Evolutionary conservation across 2,329 filamentous ascomycete species (phyloP).

Genomic region (Nemania serpens): DNA sequence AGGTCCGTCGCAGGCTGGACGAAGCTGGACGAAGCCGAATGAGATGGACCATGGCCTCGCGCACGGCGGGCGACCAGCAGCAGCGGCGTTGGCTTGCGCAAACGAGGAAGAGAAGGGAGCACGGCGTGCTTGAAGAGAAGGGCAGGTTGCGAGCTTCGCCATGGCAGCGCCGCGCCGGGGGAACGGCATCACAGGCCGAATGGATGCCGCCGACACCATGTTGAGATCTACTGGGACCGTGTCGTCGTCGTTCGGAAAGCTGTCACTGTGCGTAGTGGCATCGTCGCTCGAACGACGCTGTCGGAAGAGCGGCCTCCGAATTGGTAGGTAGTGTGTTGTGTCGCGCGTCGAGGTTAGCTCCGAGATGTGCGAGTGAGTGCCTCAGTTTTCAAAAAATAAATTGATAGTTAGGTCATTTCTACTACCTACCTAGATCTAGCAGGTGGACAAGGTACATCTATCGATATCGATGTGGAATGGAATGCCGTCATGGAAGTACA

Average conservation of each 20-base stretch:
- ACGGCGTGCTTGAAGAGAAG: slow-evolving; percentile 18
- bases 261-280: slow-evolving; percentile 21
- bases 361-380: not conserved
- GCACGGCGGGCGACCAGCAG: not conserved
- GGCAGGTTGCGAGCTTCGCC: slow-evolving; percentile 33
- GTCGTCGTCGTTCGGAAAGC: slow-evolving; percentile 26
- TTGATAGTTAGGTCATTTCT: too few species aligned
- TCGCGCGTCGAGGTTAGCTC: not conserved
- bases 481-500: too few species aligned
- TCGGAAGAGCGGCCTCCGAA: slow-evolving; percentile 17
- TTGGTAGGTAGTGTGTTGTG: not conserved
- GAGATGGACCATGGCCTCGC: slow-evolving; percentile 9
- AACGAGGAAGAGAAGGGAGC: slow-evolving; percentile 11
- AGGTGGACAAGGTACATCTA: too few species aligned
- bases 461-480: too few species aligned
- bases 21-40: not conserved
- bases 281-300: slow-evolving; percentile 24
- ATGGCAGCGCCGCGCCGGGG: slow-evolving; percentile 49
- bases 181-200: slow-evolving; percentile 30
- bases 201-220: slow-evolving; percentile 27
- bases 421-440: too few species aligned
- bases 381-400: too few species aligned
- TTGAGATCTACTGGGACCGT: slow-evolving; percentile 15
- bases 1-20: not conserved
- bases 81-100: slow-evolving; percentile 14